These are phyloP conservation scores for Trypanosoma platydactyli DNA, from an alignment of 208 protist genomes.

Conservation along the genomic window DNA sequence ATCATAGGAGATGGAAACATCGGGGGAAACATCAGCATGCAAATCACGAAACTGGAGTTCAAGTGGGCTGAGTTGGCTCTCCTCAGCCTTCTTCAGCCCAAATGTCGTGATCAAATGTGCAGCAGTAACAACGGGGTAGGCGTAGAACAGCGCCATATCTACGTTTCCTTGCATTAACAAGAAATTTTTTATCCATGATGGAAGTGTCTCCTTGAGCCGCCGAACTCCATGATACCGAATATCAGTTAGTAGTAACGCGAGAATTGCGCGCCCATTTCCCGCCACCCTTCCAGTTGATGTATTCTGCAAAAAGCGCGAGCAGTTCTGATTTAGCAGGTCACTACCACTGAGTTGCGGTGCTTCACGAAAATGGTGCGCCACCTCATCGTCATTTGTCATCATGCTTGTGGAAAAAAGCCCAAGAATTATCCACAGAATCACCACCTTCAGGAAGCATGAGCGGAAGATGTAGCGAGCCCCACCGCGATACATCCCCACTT, in stretches of 20 bases:
- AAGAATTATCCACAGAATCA: no score
- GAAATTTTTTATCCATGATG: slow-evolving; percentile 20
- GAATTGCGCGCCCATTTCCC: slow-evolving; percentile 21
- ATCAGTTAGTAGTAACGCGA: slow-evolving; percentile 21
- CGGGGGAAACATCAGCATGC: slow-evolving; percentile 2
- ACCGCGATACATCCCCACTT: not conserved
- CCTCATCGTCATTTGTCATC: not conserved
- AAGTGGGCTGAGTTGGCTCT: slow-evolving; percentile 5
- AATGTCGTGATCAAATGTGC: slow-evolving; percentile 12
- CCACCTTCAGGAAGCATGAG: not conserved
- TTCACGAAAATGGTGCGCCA: not conserved
- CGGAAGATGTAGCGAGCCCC: not conserved
- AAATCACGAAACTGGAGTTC: slow-evolving; percentile 10
- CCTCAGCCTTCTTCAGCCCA: slow-evolving; percentile 2
- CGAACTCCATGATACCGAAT: slow-evolving; percentile 20
- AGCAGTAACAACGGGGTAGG: slow-evolving; percentile 14
- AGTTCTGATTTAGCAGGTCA: not conserved
- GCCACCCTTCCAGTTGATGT: not conserved
- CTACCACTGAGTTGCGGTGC: not conserved
- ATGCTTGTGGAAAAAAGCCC: not conserved
- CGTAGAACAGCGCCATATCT: slow-evolving; percentile 27
- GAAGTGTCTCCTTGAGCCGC: slow-evolving; percentile 22
- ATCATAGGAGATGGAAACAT: slow-evolving; percentile 1
- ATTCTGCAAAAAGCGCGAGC: slow-evolving; percentile 9
- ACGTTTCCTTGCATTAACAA: slow-evolving; percentile 20